phyloP scores from a whole-genome alignment of 2,329 filamentous ascomycete species.

The Trichoderma sp. region DNA sequence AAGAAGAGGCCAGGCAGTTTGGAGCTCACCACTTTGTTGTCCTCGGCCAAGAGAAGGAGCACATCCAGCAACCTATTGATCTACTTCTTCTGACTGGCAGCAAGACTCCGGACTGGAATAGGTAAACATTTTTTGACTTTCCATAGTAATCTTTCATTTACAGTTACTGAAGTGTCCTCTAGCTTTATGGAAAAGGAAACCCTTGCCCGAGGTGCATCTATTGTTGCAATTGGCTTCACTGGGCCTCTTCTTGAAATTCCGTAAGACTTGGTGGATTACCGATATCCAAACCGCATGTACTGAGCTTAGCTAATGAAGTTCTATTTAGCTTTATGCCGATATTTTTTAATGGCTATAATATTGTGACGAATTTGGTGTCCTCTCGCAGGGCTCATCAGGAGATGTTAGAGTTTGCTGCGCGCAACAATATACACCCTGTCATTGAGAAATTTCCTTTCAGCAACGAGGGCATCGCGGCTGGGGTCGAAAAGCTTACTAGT shows the following conservation, averaged over 20 bases:
- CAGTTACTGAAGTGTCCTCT: neutral
- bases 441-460: neutral
- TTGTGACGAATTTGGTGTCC: neutral
- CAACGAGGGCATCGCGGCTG: neutral
- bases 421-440: neutral
- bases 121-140: neutral
- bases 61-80: neutral
- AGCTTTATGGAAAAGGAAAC: neutral
- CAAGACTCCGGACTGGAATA: neutral
- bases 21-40: slow-evolving; percentile 32
- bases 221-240: neutral
- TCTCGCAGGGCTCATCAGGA: neutral
- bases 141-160: neutral
- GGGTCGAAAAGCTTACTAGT: neutral
- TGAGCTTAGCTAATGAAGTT: neutral
- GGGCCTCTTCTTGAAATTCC: neutral
- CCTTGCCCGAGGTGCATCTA: neutral
- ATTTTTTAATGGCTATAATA: neutral
- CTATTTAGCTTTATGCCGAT: neutral
- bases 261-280: neutral
- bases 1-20: slow-evolving; percentile 34
- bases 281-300: neutral
- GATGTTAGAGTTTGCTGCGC: neutral
- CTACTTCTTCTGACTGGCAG: neutral
- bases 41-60: neutral